Evolutionary conservation across 257 asterid genomes (phyloP), one percentile per base, ranked within the genome.

Genomic region (Mentha longifolia): DNA sequence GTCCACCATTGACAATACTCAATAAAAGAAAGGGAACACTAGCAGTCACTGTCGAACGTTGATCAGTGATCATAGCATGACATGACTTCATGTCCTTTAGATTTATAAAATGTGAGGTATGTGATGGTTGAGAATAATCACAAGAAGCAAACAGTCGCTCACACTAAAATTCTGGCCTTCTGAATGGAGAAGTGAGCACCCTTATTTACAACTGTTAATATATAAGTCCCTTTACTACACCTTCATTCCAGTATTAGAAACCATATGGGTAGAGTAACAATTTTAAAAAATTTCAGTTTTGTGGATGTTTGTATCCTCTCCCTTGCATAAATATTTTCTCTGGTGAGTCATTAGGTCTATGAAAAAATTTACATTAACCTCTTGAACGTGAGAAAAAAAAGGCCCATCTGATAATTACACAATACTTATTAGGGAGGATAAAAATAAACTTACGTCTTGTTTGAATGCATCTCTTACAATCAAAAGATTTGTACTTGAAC

Each of bases 121-220:
- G 28, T 61, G 43, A 61, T 68, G 62, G 49, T 75, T 22, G 42
- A 69, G 64, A 67, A 37, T 57, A 25, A 42, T 33, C 71, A 42
- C 51, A 62, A 41, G 43, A 16, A 39, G 69, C 14, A 12, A 64
- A n/a, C 43, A 56, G 33, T 51, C 33, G 14, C 67, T 61, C 17
- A 6, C 50, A 62, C 16, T 61, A 42, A 47, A 54, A 62, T 25
- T 9, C 31, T 25, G 13, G 42, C 9, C n/a, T 41, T 58, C 31
- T 50, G 43, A 22, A 55, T 16, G 8, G 46, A 41, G 49, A 74
- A 47, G 35, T 14, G 31, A 57, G 70, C 20, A 33, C 17, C 52
- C n/a, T 43, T 10, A 14, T 28, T 11, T 43, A 43, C 30, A 50
- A 41, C 16, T 47, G 20, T 70, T 12, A 43, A 35, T 14, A 51